phyloP scores from a whole-genome alignment of 1,284 basidiomycete species.

The Ceratobasidium sp. region DNA sequence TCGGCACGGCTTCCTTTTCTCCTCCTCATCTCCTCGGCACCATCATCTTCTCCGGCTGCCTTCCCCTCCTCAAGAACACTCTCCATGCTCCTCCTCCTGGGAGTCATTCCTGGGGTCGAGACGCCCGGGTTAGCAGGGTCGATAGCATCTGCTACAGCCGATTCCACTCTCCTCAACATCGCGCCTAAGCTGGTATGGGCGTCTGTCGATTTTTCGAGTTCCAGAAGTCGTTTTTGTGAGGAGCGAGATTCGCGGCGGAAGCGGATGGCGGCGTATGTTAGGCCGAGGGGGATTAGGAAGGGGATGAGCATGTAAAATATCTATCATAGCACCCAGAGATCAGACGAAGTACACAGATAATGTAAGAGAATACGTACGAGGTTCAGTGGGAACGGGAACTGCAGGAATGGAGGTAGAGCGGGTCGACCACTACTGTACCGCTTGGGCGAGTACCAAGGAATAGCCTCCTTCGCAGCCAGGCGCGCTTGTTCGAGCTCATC shows the following conservation, averaged over 20 bases:
- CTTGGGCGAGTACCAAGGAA: slow-evolving; percentile 45
- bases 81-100: slow-evolving; percentile 21
- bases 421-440: slow-evolving; percentile 53
- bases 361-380: slow-evolving; percentile 64
- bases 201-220: slow-evolving; percentile 66
- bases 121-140: no score
- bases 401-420: slow-evolving; percentile 73
- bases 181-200: slow-evolving; percentile 64
- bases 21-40: slow-evolving; percentile 31
- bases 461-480: slow-evolving; percentile 43
- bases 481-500: slow-evolving; percentile 44
- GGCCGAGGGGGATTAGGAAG: slow-evolving; percentile 71
- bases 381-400: slow-evolving; percentile 78
- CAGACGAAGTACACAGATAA: not conserved
- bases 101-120: no score
- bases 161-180: slow-evolving; percentile 72
- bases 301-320: slow-evolving; percentile 70
- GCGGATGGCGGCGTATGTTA: slow-evolving; percentile 66
- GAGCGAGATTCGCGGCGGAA: slow-evolving; percentile 67
- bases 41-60: no score
- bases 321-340: slow-evolving; percentile 58
- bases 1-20: no score
- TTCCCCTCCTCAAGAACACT: slow-evolving; percentile 23
- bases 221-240: slow-evolving; percentile 71
- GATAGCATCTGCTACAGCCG: slow-evolving; percentile 64